Percentiles rank a stretch among this genome's conserved stretches.
phyloP scores from a whole-genome alignment of 2,329 filamentous ascomycete species.

The Stemphylium vesicarium region DNA sequence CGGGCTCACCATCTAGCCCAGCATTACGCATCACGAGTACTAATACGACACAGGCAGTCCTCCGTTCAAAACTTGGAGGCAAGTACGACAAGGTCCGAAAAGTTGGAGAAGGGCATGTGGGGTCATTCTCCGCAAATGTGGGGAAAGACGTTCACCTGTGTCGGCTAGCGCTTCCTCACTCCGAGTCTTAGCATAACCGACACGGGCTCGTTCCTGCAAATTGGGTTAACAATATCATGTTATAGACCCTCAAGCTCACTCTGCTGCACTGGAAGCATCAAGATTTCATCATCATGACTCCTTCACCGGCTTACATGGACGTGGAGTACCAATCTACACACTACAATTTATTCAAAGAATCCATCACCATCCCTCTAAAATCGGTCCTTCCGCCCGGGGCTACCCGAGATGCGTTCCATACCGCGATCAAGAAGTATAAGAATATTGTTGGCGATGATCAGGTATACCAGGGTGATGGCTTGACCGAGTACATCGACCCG shows the following conservation, averaged over 20 bases:
- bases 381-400: slow-evolving; percentile 52
- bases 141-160: slow-evolving; percentile 10
- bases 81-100: not conserved
- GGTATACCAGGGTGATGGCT: slow-evolving; percentile 48
- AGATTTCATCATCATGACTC: slow-evolving; percentile 15
- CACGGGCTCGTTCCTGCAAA: not conserved
- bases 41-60: no score
- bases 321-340: slow-evolving; percentile 53
- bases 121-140: slow-evolving; percentile 26
- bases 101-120: slow-evolving; percentile 17
- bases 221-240: not conserved
- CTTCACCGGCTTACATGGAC: slow-evolving; percentile 43
- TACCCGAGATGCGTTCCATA: slow-evolving; percentile 46
- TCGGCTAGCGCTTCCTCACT: not conserved
- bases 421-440: slow-evolving; percentile 47
- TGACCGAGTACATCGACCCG: slow-evolving; percentile 56
- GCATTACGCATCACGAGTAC: no score
- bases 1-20: no score
- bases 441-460: slow-evolving; percentile 48
- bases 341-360: slow-evolving; percentile 51
- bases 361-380: slow-evolving; percentile 47
- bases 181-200: not conserved
- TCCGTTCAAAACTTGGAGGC: no score
- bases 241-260: not conserved
- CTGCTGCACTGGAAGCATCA: not conserved